A percentile compares a stretch with the other conserved stretches of the same genome.
Conservation (phyloP, 2,329 filamentous ascomycete genomes). For the Beauveria asiatica region DNA sequence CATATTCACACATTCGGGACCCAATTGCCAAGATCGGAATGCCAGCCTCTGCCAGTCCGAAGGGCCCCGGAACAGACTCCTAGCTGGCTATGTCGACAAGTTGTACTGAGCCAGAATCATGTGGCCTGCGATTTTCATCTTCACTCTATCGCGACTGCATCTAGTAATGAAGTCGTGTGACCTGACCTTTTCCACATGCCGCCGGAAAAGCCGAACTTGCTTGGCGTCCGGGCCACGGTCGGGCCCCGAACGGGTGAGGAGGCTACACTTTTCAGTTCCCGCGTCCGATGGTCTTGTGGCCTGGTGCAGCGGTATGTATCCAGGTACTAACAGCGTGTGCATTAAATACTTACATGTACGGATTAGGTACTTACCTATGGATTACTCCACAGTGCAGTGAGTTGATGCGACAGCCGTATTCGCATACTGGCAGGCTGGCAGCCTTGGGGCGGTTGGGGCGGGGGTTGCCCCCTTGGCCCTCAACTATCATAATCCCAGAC, state of each 20-base stretch:
- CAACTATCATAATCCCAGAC: neutral
- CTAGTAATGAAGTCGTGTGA: neutral
- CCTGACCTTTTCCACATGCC: neutral
- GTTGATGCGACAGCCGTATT: neutral
- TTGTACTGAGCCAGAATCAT: no score
- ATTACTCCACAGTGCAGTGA: neutral
- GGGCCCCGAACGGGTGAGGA: neutral
- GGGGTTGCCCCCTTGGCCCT: neutral
- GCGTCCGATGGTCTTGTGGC: neutral
- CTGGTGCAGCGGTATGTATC: neutral
- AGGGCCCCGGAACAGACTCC: neutral
- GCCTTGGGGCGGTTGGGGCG: neutral
- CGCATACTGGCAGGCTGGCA: neutral
- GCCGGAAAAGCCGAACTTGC: neutral
- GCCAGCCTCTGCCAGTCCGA: neutral
- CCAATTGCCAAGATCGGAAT: neutral
- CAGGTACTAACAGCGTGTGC: no score
- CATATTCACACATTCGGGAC: neutral
- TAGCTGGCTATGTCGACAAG: no score
- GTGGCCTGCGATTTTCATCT: neutral
- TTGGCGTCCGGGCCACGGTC: neutral
- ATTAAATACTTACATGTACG: no score
- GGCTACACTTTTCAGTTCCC: slow-evolving; percentile 2
- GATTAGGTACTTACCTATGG: no score
- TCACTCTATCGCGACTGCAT: neutral